A percentile compares a stretch with the other conserved stretches of the same genome.
phyloP scores from a whole-genome alignment of 2,329 filamentous ascomycete genomes.

The Hansfordia pulvinata region DNA sequence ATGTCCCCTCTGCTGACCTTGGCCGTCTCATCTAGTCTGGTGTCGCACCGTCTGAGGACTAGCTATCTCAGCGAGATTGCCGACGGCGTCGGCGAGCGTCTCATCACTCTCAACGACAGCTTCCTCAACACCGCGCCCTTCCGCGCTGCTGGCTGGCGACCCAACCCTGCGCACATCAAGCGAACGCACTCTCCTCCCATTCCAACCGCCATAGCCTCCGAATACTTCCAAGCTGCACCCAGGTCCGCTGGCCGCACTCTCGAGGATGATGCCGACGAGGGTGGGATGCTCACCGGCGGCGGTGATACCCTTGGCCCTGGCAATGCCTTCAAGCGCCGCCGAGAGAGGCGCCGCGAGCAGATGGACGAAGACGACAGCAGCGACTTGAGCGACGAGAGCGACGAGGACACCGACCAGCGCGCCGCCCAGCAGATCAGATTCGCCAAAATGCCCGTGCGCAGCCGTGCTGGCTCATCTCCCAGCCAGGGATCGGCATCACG shows the following conservation, averaged over 20 bases:
- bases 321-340: constrained; percentile 51
- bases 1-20: constrained; percentile 7
- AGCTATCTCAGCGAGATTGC: constrained; percentile 69
- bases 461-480: constrained; percentile 79
- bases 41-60: constrained; percentile 69
- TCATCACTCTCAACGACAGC: constrained; percentile 68
- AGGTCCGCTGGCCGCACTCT: constrained; percentile 49
- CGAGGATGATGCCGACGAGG: constrained; percentile 59
- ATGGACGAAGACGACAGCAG: constrained; percentile 79
- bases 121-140: constrained; percentile 72
- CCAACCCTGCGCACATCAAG: constrained; percentile 62
- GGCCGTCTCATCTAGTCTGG: constrained; percentile 41
- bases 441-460: constrained; percentile 83
- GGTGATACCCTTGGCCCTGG: constrained; percentile 57
- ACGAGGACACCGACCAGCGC: constrained; percentile 59
- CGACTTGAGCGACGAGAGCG: constrained; percentile 72
- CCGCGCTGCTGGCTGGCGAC: constrained; percentile 69
- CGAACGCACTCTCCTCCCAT: constrained; percentile 79
- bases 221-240: constrained; percentile 65
- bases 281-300: constrained; percentile 56
- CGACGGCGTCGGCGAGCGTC: constrained; percentile 72
- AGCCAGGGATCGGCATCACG: constrained; percentile 24
- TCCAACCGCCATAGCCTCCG: constrained; percentile 66
- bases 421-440: constrained; percentile 89
- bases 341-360: constrained; percentile 51